Evolutionary conservation across 805 yeast genomes (phyloP).

Genomic region (Lipomyces kockii): DNA sequence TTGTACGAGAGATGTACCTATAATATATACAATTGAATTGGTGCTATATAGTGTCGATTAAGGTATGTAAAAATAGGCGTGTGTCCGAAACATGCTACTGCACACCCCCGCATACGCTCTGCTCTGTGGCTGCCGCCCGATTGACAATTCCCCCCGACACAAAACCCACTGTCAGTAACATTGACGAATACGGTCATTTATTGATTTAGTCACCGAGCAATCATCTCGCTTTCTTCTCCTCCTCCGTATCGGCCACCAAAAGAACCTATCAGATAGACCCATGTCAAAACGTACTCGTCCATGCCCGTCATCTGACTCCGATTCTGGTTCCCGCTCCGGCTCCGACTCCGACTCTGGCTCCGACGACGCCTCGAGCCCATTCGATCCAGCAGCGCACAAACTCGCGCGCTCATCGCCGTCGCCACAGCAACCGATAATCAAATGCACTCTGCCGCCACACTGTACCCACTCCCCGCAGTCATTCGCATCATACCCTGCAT

Average conservation of each 20-base stretch:
- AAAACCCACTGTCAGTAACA: too few relatives aligned
- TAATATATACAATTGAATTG: too few relatives aligned
- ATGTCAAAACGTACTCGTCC: neutral
- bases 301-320: neutral
- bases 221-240: neutral
- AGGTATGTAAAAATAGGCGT: too few relatives aligned
- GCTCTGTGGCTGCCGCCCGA: too few relatives aligned
- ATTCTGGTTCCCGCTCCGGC: neutral
- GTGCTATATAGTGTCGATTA: too few relatives aligned
- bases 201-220: neutral
- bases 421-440: conserved; percentile 6
- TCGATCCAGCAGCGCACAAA: neutral
- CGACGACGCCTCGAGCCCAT: neutral
- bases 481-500: conserved; percentile 29
- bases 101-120: too few relatives aligned
- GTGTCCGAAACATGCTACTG: too few relatives aligned
- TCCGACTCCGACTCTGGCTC: neutral
- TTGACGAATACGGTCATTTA: too few relatives aligned
- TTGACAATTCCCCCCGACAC: too few relatives aligned
- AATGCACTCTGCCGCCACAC: conserved; percentile 35
- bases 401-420: neutral
- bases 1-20: too few relatives aligned
- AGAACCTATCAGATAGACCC: neutral
- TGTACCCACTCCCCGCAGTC: conserved; percentile 23
- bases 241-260: too few relatives aligned